phyloP scores from a whole-genome alignment of 2,329 filamentous ascomycete genomes.

The Arachnomyces sp. region DNA sequence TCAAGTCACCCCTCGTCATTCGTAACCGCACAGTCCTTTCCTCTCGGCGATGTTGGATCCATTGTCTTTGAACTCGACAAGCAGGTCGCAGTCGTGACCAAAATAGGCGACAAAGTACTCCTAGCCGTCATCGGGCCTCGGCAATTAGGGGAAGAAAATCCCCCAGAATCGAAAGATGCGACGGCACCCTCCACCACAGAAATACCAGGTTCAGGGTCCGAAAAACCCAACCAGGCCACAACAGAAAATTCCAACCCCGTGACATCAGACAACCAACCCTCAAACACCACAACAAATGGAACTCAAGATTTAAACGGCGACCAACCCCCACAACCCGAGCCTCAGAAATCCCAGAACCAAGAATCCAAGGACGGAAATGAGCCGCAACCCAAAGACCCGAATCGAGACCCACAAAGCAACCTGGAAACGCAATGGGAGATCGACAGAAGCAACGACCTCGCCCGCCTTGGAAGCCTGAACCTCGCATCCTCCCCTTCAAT shows the following conservation, averaged over 20 bases:
- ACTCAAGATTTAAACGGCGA: not conserved
- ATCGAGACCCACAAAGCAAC: slow-evolving; percentile 16
- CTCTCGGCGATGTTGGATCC: slow-evolving; percentile 35
- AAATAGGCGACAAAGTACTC: slow-evolving; percentile 35
- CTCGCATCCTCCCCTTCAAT: slow-evolving; percentile 31
- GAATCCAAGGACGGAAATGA: slow-evolving; percentile 4
- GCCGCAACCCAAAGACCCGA: slow-evolving; percentile 1
- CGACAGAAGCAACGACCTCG: slow-evolving; percentile 31
- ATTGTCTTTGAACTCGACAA: slow-evolving; percentile 37
- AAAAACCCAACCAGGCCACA: no score
- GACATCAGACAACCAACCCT: not conserved
- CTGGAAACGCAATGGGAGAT: slow-evolving; percentile 32
- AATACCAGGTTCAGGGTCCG: no score
- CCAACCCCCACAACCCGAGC: not conserved
- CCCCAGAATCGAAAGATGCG: not conserved
- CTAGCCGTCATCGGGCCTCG: slow-evolving; percentile 32
- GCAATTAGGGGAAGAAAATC: not conserved
- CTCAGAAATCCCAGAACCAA: not conserved
- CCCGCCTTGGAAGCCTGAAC: slow-evolving; percentile 31
- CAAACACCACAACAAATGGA: not conserved
- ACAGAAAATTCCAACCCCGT: no score
- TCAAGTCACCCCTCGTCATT: slow-evolving; percentile 36
- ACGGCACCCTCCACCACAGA: slow-evolving; percentile 4
- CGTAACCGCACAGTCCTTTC: slow-evolving; percentile 33
- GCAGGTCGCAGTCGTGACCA: slow-evolving; percentile 33